phyloP scores from a whole-genome alignment of 768 basidiomycete species.

The Boletus vinaceobasis region DNA sequence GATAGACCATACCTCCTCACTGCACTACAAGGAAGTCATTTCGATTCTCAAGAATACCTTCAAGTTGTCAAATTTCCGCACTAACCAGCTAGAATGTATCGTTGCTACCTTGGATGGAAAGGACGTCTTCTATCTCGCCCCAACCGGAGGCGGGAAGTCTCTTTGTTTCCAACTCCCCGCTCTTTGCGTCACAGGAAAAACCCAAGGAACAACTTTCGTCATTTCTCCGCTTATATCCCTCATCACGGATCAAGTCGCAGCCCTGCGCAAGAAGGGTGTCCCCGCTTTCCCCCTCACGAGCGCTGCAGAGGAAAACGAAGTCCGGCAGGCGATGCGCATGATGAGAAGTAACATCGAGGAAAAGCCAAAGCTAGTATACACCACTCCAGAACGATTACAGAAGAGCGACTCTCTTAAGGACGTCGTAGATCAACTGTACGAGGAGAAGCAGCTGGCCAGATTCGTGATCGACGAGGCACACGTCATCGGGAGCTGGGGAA shows the following conservation, averaged over 20 bases:
- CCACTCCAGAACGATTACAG: constrained; percentile 88
- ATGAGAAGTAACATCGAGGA: constrained; percentile 37
- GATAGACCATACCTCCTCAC: constrained; percentile 32
- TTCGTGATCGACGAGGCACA: constrained; percentile 98
- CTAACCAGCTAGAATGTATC: constrained; percentile 86
- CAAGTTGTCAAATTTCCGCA: constrained; percentile 63
- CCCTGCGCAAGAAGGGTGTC: constrained; percentile 60
- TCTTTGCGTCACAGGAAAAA: constrained; percentile 66
- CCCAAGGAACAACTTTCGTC: constrained; percentile 82
- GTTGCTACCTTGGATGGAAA: constrained; percentile 71
- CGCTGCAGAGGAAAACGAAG: constrained; percentile 40
- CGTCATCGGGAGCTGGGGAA: constrained; percentile 92
- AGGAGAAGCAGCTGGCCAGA: constrained; percentile 60
- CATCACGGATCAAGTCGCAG: constrained; percentile 84
- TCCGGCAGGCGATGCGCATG: constrained; percentile 40
- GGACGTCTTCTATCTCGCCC: constrained; percentile 95
- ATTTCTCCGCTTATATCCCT: constrained; percentile 85
- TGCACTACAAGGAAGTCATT: constrained; percentile 31
- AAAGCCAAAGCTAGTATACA: constrained; percentile 72
- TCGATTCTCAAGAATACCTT: constrained; percentile 45
- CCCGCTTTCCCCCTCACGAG: constrained; percentile 70
- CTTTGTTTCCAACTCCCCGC: constrained; percentile 91
- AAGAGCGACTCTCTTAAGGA: constrained; percentile 53
- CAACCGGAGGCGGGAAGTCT: constrained; percentile 92
- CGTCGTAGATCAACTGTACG: constrained; percentile 58